These are phyloP conservation scores for Coemansia sp. DNA, from an alignment of 192 early-diverging fungal species.

Conservation along the genomic window DNA sequence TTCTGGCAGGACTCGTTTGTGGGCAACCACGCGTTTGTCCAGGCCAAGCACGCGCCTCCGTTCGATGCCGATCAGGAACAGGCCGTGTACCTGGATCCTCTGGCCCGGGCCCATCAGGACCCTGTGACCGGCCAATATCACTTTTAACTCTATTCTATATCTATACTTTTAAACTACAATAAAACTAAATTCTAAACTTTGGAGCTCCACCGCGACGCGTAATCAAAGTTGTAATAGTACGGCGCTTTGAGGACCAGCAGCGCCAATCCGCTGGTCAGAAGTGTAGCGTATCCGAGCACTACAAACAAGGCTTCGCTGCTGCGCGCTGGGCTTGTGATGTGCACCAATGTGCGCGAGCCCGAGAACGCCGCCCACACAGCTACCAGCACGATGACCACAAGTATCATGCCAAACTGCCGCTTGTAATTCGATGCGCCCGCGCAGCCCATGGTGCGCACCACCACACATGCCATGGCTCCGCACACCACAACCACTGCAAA, in stretches of 20 bases:
- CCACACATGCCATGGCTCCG: background rate
- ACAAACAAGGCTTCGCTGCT: slow-evolving; percentile 20
- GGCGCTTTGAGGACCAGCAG: slow-evolving; percentile 20
- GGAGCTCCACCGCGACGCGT: slow-evolving; percentile 16
- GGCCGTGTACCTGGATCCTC: slow-evolving; percentile 21
- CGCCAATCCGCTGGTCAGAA: slow-evolving; percentile 16
- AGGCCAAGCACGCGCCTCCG: slow-evolving; percentile 26
- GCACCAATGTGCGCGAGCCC: slow-evolving; percentile 21
- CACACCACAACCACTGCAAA: slow-evolving; percentile 7
- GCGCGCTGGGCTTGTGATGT: slow-evolving; percentile 20
- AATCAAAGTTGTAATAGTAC: slow-evolving; percentile 38
- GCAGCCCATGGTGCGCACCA: background rate
- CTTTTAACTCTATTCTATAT: slow-evolving; percentile 20
- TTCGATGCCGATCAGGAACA: slow-evolving; percentile 24
- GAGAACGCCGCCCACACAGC: slow-evolving; percentile 26
- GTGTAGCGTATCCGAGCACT: slow-evolving; percentile 16
- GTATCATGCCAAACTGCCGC: slow-evolving; percentile 9
- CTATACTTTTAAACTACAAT: background rate
- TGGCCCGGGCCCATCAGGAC: slow-evolving; percentile 21
- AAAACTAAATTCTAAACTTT: slow-evolving; percentile 3
- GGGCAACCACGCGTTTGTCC: slow-evolving; percentile 26
- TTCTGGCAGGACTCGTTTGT: slow-evolving; percentile 41
- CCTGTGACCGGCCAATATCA: slow-evolving; percentile 18
- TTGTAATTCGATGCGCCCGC: slow-evolving; percentile 11
- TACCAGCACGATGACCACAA: slow-evolving; percentile 7